A percentile compares a stretch with the other conserved stretches of the same genome.
These are phyloP conservation scores for Peniophora sp. DNA, from an alignment of 1,284 basidiomycete species.

Conservation along the genomic window DNA sequence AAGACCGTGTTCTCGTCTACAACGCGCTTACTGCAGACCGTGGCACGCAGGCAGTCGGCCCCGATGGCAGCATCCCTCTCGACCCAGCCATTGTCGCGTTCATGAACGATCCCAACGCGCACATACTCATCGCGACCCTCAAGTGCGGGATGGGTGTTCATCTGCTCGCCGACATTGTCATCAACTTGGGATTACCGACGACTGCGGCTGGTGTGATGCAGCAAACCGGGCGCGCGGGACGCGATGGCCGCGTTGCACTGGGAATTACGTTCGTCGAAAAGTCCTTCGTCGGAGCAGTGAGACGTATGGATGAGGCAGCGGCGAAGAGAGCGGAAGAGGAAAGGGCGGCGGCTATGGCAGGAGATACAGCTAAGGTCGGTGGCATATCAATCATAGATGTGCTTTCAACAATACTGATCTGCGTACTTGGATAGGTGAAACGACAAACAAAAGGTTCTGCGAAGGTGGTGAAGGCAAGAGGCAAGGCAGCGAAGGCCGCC, in stretches of 20 bases:
- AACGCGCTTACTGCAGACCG: background rate
- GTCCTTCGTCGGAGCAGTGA: no score
- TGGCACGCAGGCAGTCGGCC: slow-evolving; percentile 4
- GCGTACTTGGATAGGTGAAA: background rate
- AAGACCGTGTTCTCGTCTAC: background rate
- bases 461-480: slow-evolving; percentile 2
- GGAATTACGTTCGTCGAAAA: slow-evolving; percentile 4
- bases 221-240: slow-evolving; percentile 15
- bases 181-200: slow-evolving; percentile 15
- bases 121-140: slow-evolving; percentile 16
- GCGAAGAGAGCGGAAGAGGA: no score
- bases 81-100: slow-evolving; percentile 11
- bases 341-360: no score
- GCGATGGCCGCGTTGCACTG: slow-evolving; percentile 5
- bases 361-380: no score
- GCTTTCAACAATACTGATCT: no score
- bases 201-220: slow-evolving; percentile 13
- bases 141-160: slow-evolving; percentile 20
- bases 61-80: no score
- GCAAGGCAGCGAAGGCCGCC: no score
- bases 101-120: slow-evolving; percentile 9
- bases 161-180: slow-evolving; percentile 12
- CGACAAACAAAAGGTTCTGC: background rate
- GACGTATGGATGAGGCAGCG: no score
- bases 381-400: no score